These are phyloP conservation scores for Nitzschia palea DNA, from an alignment of 108 stramenopile species.

Conservation along the genomic window DNA sequence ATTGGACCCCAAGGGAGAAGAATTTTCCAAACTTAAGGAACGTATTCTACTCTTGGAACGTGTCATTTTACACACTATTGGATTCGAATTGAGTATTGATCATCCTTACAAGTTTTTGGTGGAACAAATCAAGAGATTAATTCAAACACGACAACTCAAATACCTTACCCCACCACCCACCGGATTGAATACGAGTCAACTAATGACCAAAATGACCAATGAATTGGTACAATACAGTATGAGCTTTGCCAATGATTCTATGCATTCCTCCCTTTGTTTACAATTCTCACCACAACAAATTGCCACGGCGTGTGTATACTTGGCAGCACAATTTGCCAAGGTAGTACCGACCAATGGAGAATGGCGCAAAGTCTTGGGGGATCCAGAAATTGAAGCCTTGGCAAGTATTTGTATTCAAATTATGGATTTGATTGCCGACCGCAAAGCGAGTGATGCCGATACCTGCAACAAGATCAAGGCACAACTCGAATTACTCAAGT, in stretches of 20 bases:
- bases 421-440: constrained; percentile 53
- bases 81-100: constrained; percentile 81
- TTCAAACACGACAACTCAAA: constrained; percentile 52
- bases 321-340: constrained; percentile 64
- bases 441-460: constrained; percentile 42
- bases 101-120: constrained; percentile 88
- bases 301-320: constrained; percentile 70
- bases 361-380: constrained; percentile 60
- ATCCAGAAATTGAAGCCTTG: constrained; percentile 35
- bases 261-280: constrained; percentile 80
- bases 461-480: constrained; percentile 40
- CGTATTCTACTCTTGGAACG: constrained; percentile 81
- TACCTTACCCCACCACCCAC: constrained; percentile 32
- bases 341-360: constrained; percentile 34
- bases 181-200: constrained; percentile 6
- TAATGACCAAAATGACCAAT: constrained; percentile 58
- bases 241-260: constrained; percentile 84
- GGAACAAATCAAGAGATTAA: constrained; percentile 58
- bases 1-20: constrained; percentile 71
- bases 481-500: constrained; percentile 36
- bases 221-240: constrained; percentile 79
- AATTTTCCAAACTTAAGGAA: constrained; percentile 79
- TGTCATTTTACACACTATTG: constrained; percentile 86
- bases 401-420: constrained; percentile 53
- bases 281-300: constrained; percentile 68